These are phyloP conservation scores for Catunica adiposa DNA, from an alignment of 2,329 filamentous ascomycete species.

Conservation along the genomic window DNA sequence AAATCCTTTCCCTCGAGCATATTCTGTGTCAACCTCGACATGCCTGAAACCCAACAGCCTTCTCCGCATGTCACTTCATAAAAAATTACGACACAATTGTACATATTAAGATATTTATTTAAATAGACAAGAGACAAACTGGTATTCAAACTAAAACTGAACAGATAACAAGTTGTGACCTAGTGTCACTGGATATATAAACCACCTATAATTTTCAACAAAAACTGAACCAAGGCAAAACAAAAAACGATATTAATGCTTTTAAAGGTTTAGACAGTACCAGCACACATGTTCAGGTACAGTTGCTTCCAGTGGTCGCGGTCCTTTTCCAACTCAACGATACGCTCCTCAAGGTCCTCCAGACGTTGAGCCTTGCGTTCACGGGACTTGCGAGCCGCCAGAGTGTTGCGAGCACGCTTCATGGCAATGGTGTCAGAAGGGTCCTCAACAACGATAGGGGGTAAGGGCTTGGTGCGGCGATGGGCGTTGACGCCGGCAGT, in stretches of 20 bases:
- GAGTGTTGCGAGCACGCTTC: constrained; percentile 87
- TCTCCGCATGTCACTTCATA: too few species aligned
- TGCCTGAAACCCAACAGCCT: too few species aligned
- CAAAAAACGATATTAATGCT: constrained; percentile 17
- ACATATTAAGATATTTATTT: too few species aligned
- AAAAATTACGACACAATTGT: too few species aligned
- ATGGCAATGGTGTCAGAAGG: constrained; percentile 57
- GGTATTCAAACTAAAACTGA: too few species aligned
- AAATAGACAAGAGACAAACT: too few species aligned
- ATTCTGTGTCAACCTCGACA: too few species aligned
- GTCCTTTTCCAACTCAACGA: constrained; percentile 50
- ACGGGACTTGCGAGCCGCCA: constrained; percentile 84
- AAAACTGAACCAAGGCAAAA: not conserved
- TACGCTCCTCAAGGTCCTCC: constrained; percentile 56
- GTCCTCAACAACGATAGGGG: constrained; percentile 62
- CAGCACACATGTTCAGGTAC: constrained; percentile 28
- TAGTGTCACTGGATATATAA: too few species aligned
- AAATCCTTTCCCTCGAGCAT: too few species aligned
- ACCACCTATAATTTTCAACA: too few species aligned
- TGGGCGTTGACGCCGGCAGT: constrained; percentile 55
- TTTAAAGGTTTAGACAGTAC: constrained; percentile 17
- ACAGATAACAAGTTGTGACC: too few species aligned
- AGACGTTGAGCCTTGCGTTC: constrained; percentile 68
- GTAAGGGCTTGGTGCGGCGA: constrained; percentile 65
- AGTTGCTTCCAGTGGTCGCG: constrained; percentile 49